Conservation (phyloP, 176 grass and related monocot genomes). For the Oryza glumipatula region DNA sequence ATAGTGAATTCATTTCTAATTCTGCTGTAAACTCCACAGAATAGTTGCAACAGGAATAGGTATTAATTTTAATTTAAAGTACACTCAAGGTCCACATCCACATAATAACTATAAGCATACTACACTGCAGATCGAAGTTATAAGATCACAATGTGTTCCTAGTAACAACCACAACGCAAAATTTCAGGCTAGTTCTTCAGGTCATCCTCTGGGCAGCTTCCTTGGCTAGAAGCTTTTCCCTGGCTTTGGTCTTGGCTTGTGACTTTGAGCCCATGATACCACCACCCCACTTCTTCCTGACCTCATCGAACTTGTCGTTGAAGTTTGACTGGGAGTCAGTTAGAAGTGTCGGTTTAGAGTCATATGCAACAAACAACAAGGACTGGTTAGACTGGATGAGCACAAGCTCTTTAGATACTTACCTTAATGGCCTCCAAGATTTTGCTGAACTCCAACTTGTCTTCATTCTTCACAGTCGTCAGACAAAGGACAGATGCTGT, state of each 20-base stretch:
- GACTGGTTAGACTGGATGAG: background rate
- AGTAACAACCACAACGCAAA: background rate
- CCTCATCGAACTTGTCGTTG: conserved; percentile 38
- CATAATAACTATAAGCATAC: background rate
- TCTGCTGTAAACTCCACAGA: too few species aligned
- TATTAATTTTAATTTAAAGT: too few species aligned
- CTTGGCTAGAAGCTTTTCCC: conserved; percentile 33
- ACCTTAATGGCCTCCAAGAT: conserved; percentile 41
- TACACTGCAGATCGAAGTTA: background rate
- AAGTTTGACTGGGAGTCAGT: conserved; percentile 25
- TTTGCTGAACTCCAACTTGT: conserved; percentile 38
- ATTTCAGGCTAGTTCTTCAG: conserved; percentile 15
- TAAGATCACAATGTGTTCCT: background rate
- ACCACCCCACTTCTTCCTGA: conserved; percentile 37
- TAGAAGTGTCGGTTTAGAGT: background rate
- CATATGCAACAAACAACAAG: background rate
- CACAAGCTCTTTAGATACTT: background rate
- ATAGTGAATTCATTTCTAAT: too few species aligned
- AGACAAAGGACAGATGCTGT: conserved; percentile 26
- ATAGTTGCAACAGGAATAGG: too few species aligned
- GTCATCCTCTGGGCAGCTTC: conserved; percentile 38
- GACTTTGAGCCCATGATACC: conserved; percentile 37
- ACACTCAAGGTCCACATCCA: background rate
- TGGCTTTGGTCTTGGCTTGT: conserved; percentile 38
- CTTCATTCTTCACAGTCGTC: conserved; percentile 44